These are phyloP conservation scores for Quercus parvula DNA, from an alignment of 306 rosid genomes.

Conservation along the genomic window DNA sequence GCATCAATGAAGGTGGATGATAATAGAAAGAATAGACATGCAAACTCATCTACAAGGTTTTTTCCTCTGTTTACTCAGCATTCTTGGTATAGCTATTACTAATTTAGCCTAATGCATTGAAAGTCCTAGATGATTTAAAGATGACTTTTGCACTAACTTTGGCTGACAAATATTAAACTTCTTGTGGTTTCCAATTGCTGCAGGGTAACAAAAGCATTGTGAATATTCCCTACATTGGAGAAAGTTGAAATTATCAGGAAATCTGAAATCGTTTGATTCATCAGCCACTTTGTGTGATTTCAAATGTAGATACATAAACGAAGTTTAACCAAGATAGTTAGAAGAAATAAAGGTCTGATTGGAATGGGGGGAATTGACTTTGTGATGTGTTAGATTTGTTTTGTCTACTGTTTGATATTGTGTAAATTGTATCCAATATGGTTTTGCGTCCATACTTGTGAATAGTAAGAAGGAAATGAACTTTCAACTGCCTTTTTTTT, in stretches of 20 bases:
- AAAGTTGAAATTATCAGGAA: slow-evolving; percentile 13
- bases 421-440: slow-evolving; percentile 14
- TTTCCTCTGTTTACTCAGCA: not conserved
- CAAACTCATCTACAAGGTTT: slow-evolving; percentile 55
- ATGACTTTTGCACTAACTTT: not conserved
- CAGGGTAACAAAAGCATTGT: slow-evolving; percentile 53
- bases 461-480: not conserved
- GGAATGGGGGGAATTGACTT: slow-evolving; percentile 8
- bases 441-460: slow-evolving; percentile 7
- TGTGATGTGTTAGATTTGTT: slow-evolving; percentile 25
- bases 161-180: not conserved
- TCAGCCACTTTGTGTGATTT: slow-evolving; percentile 25
- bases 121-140: not conserved
- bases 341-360: slow-evolving; percentile 40
- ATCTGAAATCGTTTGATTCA: slow-evolving; percentile 20
- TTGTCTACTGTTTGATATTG: slow-evolving; percentile 26
- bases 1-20: slow-evolving; percentile 48
- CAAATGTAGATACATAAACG: slow-evolving; percentile 35
- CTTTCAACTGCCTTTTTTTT: not conserved
- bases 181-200: slow-evolving; percentile 28
- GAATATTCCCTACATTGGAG: slow-evolving; percentile 30
- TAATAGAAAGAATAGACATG: slow-evolving; percentile 45
- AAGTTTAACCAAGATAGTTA: slow-evolving; percentile 12
- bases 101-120: not conserved
- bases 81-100: not conserved